phyloP scores from a whole-genome alignment of 352 stramenopile species.

The Peronosclerospora sorghi region DNA sequence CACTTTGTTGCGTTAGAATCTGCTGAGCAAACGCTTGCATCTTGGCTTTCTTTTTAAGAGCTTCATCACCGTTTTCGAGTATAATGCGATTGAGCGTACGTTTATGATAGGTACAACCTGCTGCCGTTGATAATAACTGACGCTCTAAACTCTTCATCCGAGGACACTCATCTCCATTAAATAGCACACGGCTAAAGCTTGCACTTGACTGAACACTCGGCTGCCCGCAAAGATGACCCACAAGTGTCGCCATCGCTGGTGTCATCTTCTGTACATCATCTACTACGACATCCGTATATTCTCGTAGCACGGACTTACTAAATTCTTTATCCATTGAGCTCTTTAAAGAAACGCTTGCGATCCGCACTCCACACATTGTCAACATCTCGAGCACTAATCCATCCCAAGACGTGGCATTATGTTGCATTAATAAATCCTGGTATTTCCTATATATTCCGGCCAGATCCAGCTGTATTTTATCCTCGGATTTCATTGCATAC shows the following conservation, averaged over 20 bases:
- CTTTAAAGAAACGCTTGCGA: background rate
- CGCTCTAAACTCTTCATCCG: constrained; percentile 26
- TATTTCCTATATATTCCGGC: constrained; percentile 44
- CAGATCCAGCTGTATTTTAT: constrained; percentile 17
- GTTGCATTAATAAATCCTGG: constrained; percentile 33
- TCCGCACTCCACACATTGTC: constrained; percentile 10
- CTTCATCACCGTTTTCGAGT: background rate
- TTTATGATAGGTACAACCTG: background rate
- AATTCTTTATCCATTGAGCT: constrained; percentile 18
- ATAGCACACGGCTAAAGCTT: constrained; percentile 41
- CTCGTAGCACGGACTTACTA: constrained; percentile 19
- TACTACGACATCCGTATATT: constrained; percentile 55
- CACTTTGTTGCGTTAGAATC: constrained; percentile 6
- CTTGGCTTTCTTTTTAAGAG: constrained; percentile 2
- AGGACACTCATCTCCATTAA: constrained; percentile 19
- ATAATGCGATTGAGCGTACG: constrained; percentile 3
- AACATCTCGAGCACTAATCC: constrained; percentile 49
- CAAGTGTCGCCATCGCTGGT: constrained; percentile 45
- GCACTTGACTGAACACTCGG: constrained; percentile 35
- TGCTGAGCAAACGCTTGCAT: constrained; percentile 19
- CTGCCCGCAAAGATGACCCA: constrained; percentile 29
- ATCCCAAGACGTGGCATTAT: constrained; percentile 57
- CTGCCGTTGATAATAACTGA: constrained; percentile 13
- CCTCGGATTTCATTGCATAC: constrained; percentile 5
- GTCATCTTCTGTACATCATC: constrained; percentile 62